phyloP scores from a whole-genome alignment of 140 eudicot species.

The Senecio squalidus region DNA sequence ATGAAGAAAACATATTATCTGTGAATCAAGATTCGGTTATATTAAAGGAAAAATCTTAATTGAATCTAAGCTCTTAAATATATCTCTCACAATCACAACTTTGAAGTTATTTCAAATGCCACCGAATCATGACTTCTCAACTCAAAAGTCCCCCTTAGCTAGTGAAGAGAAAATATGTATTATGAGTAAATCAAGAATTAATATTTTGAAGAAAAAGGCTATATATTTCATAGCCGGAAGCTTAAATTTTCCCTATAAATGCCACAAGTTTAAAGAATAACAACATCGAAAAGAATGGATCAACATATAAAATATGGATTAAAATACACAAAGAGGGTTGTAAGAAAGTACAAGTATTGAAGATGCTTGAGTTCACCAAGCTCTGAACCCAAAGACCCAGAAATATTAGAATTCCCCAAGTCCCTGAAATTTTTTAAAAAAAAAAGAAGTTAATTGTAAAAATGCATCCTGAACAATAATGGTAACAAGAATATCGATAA shows the following conservation, averaged over 20 bases:
- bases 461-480: background rate
- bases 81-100: background rate
- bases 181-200: too few relatives aligned
- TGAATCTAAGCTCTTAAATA: background rate
- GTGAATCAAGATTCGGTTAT: conserved; percentile 1
- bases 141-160: too few relatives aligned
- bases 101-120: background rate
- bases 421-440: conserved; percentile 61
- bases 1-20: background rate
- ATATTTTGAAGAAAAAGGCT: too few relatives aligned
- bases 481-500: background rate
- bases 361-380: conserved; percentile 80
- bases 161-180: too few relatives aligned
- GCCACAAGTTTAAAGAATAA: too few relatives aligned
- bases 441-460: background rate
- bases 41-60: background rate
- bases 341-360: conserved; percentile 52
- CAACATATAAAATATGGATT: conserved; percentile 4
- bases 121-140: background rate
- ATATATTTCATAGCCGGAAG: too few relatives aligned
- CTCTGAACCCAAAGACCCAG: conserved; percentile 74
- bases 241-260: too few relatives aligned
- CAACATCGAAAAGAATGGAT: too few relatives aligned
- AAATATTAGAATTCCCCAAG: conserved; percentile 83
- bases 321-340: conserved; percentile 2